Percentiles rank a stretch among this genome's conserved stretches.
Conservation (phyloP, 805 yeast species). For the Lachancea lanzarotensis region DNA sequence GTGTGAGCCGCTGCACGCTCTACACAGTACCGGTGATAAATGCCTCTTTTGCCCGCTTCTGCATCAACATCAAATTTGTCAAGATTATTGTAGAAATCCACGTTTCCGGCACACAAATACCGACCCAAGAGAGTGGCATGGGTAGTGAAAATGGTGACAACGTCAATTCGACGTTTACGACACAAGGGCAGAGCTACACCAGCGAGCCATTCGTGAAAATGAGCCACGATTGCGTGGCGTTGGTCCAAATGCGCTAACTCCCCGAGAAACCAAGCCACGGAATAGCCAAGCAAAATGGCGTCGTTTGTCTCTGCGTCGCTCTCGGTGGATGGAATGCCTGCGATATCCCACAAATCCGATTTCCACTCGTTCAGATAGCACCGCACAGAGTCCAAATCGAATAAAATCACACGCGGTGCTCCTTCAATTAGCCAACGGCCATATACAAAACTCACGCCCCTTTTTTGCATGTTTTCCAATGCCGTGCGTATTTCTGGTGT, state of each 20-base stretch:
- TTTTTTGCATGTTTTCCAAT: constrained; percentile 67
- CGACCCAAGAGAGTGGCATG: constrained; percentile 95
- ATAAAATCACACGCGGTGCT: constrained; percentile 86
- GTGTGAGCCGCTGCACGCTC: constrained; percentile 95
- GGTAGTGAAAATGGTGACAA: constrained; percentile 92
- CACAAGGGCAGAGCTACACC: constrained; percentile 93
- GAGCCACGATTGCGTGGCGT: constrained; percentile 84
- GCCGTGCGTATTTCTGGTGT: constrained; percentile 46
- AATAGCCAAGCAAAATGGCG: constrained; percentile 85
- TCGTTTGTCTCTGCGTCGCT: constrained; percentile 85
- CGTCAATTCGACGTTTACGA: constrained; percentile 84
- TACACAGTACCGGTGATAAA: constrained; percentile 92
- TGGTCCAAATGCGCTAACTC: constrained; percentile 81
- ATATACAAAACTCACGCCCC: constrained; percentile 79
- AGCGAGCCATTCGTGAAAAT: constrained; percentile 97
- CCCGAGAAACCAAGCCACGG: constrained; percentile 96
- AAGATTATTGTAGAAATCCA: constrained; percentile 90
- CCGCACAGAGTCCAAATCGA: constrained; percentile 74
- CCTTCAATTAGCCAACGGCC: constrained; percentile 98
- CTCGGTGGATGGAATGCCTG: constrained; percentile 91
- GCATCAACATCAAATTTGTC: constrained; percentile 89
- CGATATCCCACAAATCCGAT: constrained; percentile 80
- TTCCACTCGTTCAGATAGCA: constrained; percentile 85
- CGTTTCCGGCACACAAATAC: constrained; percentile 91
- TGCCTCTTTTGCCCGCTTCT: constrained; percentile 97